Evolutionary conservation across 345 rosid species (phyloP).

Genomic region (Salix suchowensis): DNA sequence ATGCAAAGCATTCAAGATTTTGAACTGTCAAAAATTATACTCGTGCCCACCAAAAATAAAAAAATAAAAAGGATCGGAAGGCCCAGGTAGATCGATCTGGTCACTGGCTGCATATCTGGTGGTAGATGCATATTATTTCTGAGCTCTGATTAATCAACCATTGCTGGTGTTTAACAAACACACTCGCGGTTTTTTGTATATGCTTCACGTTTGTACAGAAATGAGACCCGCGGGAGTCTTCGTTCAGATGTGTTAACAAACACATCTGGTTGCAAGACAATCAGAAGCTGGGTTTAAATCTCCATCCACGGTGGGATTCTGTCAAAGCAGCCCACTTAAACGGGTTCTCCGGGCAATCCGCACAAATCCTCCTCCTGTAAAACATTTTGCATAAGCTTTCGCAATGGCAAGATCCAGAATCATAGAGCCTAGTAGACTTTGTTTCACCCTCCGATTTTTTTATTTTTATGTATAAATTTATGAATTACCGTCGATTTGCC

Average conservation of each 20-base stretch:
- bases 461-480: no score
- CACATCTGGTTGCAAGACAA: constrained; percentile 62
- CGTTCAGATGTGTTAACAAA: constrained; percentile 50
- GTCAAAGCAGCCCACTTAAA: constrained; percentile 54
- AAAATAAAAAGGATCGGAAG: no score
- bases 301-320: constrained; percentile 41
- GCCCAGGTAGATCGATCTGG: background rate
- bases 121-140: background rate
- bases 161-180: no score
- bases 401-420: background rate
- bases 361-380: constrained; percentile 63
- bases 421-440: no score
- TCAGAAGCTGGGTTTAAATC: constrained; percentile 30
- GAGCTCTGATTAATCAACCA: background rate
- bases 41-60: no score
- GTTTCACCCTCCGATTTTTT: background rate
- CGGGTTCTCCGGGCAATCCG: constrained; percentile 91
- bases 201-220: constrained; percentile 36
- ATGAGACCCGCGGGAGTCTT: constrained; percentile 81
- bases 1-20: no score
- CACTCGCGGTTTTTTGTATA: no score
- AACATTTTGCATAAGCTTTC: constrained; percentile 18
- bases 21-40: no score
- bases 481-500: background rate
- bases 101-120: background rate